These are phyloP conservation scores for Pestalotiopsis sp. DNA, from an alignment of 2,329 filamentous ascomycete genomes.

Conservation along the genomic window DNA sequence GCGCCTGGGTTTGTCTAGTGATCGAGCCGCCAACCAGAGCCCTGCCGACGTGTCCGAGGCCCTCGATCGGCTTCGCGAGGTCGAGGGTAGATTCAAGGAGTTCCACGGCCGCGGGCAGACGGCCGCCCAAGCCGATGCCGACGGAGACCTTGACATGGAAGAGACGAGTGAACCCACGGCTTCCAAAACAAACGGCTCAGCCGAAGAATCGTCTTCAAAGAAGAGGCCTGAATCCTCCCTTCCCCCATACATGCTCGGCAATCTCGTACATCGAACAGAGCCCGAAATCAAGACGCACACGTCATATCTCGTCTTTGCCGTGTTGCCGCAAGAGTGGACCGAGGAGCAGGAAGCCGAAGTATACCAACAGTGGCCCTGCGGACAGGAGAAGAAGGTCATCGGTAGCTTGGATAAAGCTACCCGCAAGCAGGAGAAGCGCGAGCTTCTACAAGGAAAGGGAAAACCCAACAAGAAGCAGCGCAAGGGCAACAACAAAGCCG, in stretches of 20 bases:
- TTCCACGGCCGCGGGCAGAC: constrained; percentile 53
- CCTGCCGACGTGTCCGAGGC: constrained; percentile 81
- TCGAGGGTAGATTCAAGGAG: constrained; percentile 70
- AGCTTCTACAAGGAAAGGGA: constrained; percentile 51
- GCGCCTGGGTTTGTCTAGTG: constrained; percentile 67
- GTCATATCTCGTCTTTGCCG: constrained; percentile 92
- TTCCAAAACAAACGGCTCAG: constrained; percentile 32
- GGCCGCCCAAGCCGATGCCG: constrained; percentile 31
- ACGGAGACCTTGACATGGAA: constrained; percentile 46
- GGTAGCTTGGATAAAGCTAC: constrained; percentile 56
- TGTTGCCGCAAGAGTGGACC: constrained; percentile 85
- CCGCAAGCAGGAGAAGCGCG: constrained; percentile 60
- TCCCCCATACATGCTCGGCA: constrained; percentile 75
- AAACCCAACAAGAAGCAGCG: constrained; percentile 37
- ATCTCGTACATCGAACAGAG: constrained; percentile 79
- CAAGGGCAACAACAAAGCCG: not conserved
- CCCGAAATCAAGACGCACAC: constrained; percentile 93
- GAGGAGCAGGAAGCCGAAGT: constrained; percentile 77
- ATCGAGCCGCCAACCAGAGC: constrained; percentile 71
- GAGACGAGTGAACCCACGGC: constrained; percentile 34
- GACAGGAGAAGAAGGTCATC: constrained; percentile 54
- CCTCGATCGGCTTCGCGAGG: constrained; percentile 69
- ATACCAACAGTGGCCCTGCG: constrained; percentile 65
- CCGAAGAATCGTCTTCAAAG: constrained; percentile 30
- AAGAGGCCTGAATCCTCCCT: constrained; percentile 29